phyloP scores from a whole-genome alignment of 768 basidiomycete species.

The Boletus huronensis region DNA sequence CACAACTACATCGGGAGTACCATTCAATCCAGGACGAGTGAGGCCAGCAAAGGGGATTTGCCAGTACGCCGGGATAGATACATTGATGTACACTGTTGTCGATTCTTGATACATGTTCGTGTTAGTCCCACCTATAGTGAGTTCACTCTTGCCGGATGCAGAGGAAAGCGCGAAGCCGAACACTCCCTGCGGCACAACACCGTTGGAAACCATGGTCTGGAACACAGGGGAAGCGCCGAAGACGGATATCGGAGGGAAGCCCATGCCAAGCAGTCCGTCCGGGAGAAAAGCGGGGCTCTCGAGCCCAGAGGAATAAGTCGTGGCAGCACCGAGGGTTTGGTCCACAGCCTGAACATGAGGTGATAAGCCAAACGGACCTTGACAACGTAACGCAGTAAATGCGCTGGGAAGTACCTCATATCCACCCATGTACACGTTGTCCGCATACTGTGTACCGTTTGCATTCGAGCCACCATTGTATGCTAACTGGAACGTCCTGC shows the following conservation, averaged over 20 bases:
- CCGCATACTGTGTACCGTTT: constrained; percentile 39
- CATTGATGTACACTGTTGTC: constrained; percentile 35
- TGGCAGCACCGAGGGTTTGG: constrained; percentile 46
- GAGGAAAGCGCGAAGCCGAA: constrained; percentile 50
- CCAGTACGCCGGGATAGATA: constrained; percentile 37
- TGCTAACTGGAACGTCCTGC: constrained; percentile 27
- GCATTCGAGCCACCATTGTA: constrained; percentile 41
- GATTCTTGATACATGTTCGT: constrained; percentile 41
- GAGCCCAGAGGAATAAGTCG: constrained; percentile 35
- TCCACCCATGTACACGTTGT: constrained; percentile 42
- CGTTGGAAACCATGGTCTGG: constrained; percentile 42
- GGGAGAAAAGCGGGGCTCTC: constrained; percentile 22
- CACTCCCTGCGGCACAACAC: constrained; percentile 31
- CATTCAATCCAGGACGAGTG: constrained; percentile 19
- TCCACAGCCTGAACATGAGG: constrained; percentile 27
- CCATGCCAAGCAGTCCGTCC: constrained; percentile 45
- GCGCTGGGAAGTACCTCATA: constrained; percentile 26
- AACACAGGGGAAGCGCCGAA: constrained; percentile 39
- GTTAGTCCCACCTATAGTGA: constrained; percentile 56
- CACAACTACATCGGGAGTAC: constrained; percentile 21
- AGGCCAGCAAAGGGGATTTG: constrained; percentile 34
- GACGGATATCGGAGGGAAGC: constrained; percentile 37
- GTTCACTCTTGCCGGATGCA: constrained; percentile 41
- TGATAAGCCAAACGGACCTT: neutral
- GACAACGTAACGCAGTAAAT: constrained; percentile 7